phyloP scores from a whole-genome alignment of 2,329 filamentous ascomycete species.

The Trichophyton simii region DNA sequence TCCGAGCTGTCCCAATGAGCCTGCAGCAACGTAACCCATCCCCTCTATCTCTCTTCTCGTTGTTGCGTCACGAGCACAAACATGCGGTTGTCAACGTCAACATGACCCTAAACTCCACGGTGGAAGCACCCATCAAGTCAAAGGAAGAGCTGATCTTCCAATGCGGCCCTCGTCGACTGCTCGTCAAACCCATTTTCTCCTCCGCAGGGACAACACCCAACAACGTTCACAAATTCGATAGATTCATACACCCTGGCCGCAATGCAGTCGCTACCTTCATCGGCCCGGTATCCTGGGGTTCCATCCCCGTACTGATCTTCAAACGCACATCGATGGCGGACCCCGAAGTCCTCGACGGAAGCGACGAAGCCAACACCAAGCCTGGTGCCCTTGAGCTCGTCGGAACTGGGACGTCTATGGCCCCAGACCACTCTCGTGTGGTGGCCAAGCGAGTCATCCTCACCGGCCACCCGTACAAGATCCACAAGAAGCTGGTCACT shows the following conservation, averaged over 20 bases:
- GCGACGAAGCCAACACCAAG: slow-evolving; percentile 34
- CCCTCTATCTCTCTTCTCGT: slow-evolving; percentile 67
- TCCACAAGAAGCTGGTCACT: slow-evolving; percentile 94
- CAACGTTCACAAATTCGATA: slow-evolving; percentile 92
- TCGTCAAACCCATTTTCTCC: slow-evolving; percentile 85
- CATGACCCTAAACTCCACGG: slow-evolving; percentile 69
- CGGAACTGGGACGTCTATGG: slow-evolving; percentile 74
- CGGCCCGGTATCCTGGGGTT: slow-evolving; percentile 83
- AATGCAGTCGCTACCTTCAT: slow-evolving; percentile 82
- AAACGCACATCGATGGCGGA: slow-evolving; percentile 36
- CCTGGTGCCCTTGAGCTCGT: slow-evolving; percentile 54
- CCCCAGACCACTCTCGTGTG: slow-evolving; percentile 61
- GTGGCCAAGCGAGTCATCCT: slow-evolving; percentile 89
- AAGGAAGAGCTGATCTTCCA: slow-evolving; percentile 90
- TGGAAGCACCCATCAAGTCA: slow-evolving; percentile 63
- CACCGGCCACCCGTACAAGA: slow-evolving; percentile 95
- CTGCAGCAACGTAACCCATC: slow-evolving; percentile 40
- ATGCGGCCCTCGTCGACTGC: slow-evolving; percentile 73
- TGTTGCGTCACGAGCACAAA: slow-evolving; percentile 92
- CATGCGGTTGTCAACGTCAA: slow-evolving; percentile 80
- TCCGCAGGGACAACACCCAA: slow-evolving; percentile 82
- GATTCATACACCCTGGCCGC: slow-evolving; percentile 80
- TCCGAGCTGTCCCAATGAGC: slow-evolving; percentile 47
- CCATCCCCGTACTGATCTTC: slow-evolving; percentile 83
- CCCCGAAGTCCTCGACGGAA: slow-evolving; percentile 31